These are phyloP conservation scores for Toxicodendron radicans DNA, from an alignment of 345 rosid species.

Conservation along the genomic window DNA sequence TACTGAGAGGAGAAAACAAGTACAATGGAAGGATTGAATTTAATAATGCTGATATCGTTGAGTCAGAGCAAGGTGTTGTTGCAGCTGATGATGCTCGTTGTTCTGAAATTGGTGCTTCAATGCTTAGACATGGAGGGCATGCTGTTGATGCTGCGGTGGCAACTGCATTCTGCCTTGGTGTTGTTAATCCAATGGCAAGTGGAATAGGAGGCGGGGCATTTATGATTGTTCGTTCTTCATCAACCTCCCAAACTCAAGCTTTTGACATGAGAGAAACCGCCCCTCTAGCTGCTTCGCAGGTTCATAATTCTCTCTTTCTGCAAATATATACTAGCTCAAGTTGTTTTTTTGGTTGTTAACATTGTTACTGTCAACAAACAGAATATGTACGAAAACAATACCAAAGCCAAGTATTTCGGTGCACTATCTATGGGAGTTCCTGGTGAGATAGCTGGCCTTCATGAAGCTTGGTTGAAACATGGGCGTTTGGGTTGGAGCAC, in stretches of 20 bases:
- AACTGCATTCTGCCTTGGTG: slow-evolving; percentile 80
- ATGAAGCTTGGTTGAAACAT: slow-evolving; percentile 71
- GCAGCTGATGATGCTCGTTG: slow-evolving; percentile 93
- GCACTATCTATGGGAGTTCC: slow-evolving; percentile 89
- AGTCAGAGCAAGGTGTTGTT: slow-evolving; percentile 81
- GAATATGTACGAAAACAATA: slow-evolving; percentile 77
- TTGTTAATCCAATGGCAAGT: slow-evolving; percentile 82
- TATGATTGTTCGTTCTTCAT: slow-evolving; percentile 70
- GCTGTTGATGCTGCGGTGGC: slow-evolving; percentile 96
- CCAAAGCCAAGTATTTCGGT: slow-evolving; percentile 50
- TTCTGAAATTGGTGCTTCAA: slow-evolving; percentile 74
- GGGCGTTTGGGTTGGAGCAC: slow-evolving; percentile 77
- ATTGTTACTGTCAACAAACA: slow-evolving; percentile 25
- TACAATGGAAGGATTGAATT: slow-evolving; percentile 21
- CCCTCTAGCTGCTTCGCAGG: slow-evolving; percentile 82
- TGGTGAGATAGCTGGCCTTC: slow-evolving; percentile 91
- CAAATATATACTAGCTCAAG: neutral
- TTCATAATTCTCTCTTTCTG: slow-evolving; percentile 21
- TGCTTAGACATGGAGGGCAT: slow-evolving; percentile 80
- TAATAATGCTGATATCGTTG: slow-evolving; percentile 37
- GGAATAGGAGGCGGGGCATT: slow-evolving; percentile 97
- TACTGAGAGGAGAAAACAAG: slow-evolving; percentile 25
- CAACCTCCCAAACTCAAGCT: slow-evolving; percentile 51
- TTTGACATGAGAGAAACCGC: slow-evolving; percentile 97
- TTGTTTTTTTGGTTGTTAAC: slow-evolving; percentile 6